A percentile compares a stretch with the other conserved stretches of the same genome.
Conservation (phyloP, 495 filamentous ascomycete genomes). For the Geopyxis carbonaria region DNA sequence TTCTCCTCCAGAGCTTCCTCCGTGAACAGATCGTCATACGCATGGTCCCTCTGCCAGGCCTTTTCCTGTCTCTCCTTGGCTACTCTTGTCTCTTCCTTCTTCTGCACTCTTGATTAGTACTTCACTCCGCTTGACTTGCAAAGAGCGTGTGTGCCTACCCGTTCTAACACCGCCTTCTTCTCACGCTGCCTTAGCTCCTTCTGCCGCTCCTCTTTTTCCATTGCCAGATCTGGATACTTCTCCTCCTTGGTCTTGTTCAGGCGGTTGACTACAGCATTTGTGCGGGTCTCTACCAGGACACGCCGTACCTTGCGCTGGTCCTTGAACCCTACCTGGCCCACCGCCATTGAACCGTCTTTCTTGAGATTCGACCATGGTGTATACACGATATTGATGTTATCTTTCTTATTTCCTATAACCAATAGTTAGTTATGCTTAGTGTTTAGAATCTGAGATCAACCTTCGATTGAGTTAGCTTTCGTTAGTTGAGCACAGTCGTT, state of each 20-base stretch:
- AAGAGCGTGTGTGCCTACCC: slow-evolving; percentile 37
- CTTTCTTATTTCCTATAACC: slow-evolving; percentile 85
- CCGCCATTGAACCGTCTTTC: slow-evolving; percentile 92
- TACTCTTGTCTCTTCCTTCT: slow-evolving; percentile 62
- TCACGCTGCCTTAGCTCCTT: slow-evolving; percentile 52
- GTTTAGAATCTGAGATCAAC: slow-evolving; percentile 35
- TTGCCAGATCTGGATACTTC: slow-evolving; percentile 60
- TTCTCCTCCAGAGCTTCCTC: slow-evolving; percentile 46
- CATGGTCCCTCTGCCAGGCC: slow-evolving; percentile 87
- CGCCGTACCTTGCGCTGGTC: slow-evolving; percentile 72
- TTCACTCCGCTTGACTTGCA: not conserved
- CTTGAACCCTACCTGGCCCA: slow-evolving; percentile 87
- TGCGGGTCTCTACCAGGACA: slow-evolving; percentile 54
- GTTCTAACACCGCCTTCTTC: slow-evolving; percentile 45
- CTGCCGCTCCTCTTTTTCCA: slow-evolving; percentile 59
- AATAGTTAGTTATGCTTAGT: too few species aligned
- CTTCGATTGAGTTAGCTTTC: slow-evolving; percentile 97
- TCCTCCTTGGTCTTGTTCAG: slow-evolving; percentile 90
- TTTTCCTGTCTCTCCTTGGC: slow-evolving; percentile 65
- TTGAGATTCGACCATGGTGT: slow-evolving; percentile 95
- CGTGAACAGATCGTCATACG: slow-evolving; percentile 70
- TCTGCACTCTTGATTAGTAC: slow-evolving; percentile 28
- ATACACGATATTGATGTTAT: slow-evolving; percentile 90
- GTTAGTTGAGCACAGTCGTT: slow-evolving; percentile 86
- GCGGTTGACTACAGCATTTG: slow-evolving; percentile 83